Percentiles rank a stretch among this genome's conserved stretches.
These are phyloP conservation scores for Schwanniomyces sp. DNA, from an alignment of 805 yeast species.

Conservation along the genomic window DNA sequence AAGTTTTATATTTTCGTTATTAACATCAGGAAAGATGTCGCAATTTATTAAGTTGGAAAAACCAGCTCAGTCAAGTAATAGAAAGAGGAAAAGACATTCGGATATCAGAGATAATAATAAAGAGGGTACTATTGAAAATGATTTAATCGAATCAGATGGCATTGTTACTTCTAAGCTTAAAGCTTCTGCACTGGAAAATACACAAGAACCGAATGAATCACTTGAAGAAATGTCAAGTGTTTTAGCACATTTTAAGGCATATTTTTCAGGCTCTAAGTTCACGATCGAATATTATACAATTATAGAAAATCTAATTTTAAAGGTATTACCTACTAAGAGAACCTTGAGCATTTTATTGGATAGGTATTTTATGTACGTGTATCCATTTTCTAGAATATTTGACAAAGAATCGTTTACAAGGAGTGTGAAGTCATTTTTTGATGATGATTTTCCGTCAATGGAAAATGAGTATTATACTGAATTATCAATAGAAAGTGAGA, in stretches of 20 bases:
- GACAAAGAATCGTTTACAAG: constrained; percentile 25
- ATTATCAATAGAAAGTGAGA: constrained; percentile 25
- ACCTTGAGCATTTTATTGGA: constrained; percentile 24
- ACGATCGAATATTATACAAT: constrained; percentile 24
- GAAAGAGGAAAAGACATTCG: not conserved
- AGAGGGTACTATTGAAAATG: constrained; percentile 19
- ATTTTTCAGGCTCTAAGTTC: constrained; percentile 16
- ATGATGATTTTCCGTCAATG: constrained; percentile 19
- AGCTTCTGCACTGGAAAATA: constrained; percentile 8
- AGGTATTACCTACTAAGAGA: constrained; percentile 28
- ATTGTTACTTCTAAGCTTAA: constrained; percentile 27
- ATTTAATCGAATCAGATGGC: constrained; percentile 28
- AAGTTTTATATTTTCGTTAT: constrained; percentile 30
- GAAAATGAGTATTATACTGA: constrained; percentile 16
- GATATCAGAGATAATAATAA: not conserved
- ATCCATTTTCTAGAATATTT: constrained; percentile 37
- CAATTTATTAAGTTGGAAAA: constrained; percentile 17
- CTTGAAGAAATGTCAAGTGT: not conserved
- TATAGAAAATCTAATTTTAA: constrained; percentile 26
- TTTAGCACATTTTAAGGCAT: constrained; percentile 13
- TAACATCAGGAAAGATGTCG: constrained; percentile 34
- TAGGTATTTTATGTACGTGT: constrained; percentile 38
- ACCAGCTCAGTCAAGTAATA: not conserved
- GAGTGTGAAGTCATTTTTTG: constrained; percentile 25
- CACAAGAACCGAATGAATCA: not conserved